Evolutionary conservation across 352 stramenopile genomes (phyloP).

Genomic region (Proteromonas lacertae): DNA sequence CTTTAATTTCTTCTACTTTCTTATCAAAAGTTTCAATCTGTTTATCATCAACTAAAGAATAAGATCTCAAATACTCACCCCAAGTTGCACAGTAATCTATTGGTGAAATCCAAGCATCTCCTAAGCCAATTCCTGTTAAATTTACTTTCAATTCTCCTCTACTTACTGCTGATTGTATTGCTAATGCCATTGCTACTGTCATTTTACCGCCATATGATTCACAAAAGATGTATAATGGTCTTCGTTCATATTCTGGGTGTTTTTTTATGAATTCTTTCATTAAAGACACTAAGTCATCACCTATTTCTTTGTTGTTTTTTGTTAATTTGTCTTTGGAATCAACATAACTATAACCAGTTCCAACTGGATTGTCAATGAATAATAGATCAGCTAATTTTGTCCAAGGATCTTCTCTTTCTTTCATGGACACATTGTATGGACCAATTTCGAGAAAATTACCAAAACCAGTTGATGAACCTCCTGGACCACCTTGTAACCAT

Average conservation of each 20-base stretch:
- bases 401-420: not conserved
- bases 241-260: not conserved
- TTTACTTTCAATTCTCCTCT: no score
- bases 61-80: no score
- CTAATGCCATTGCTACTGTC: no score
- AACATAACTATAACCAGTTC: not conserved
- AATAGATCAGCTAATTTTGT: not conserved
- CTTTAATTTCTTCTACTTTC: no score
- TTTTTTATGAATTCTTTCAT: not conserved
- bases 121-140: no score
- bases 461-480: not conserved
- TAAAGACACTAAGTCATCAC: not conserved
- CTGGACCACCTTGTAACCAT: not conserved
- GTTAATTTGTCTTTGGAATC: not conserved
- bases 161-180: no score
- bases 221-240: not conserved
- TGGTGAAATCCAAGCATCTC: no score
- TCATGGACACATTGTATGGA: not conserved
- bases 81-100: no score
- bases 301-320: not conserved
- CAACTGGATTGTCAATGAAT: not conserved
- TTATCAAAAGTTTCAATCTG: no score
- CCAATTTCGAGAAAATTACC: not conserved
- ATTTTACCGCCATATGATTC: not conserved
- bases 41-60: no score